These are phyloP conservation scores for Colletotrichum musae DNA, from an alignment of 2,329 filamentous ascomycete genomes.

Conservation along the genomic window DNA sequence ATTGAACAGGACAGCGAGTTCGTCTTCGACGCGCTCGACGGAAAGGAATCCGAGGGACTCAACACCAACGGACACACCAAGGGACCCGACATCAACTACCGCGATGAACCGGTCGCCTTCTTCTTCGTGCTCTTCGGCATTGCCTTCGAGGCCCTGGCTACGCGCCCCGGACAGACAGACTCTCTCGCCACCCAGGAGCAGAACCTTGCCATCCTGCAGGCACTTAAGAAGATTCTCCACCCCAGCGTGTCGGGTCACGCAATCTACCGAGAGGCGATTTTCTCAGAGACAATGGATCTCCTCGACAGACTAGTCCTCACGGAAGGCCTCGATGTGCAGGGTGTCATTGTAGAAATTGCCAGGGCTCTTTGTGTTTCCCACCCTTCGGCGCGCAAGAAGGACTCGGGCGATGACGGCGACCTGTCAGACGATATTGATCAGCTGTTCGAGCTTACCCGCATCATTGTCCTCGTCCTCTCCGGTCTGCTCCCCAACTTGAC, in stretches of 20 bases:
- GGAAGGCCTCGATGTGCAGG: slow-evolving; percentile 89
- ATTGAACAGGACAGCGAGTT: slow-evolving; percentile 99
- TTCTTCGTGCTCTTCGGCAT: slow-evolving; percentile 99
- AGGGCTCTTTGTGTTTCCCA: slow-evolving; percentile 91
- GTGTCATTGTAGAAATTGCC: slow-evolving; percentile 94
- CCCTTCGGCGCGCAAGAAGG: slow-evolving; percentile 83
- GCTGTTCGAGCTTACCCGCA: slow-evolving; percentile 94
- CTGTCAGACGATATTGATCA: slow-evolving; percentile 98
- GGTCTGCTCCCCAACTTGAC: slow-evolving; percentile 88
- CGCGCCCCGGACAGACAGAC: slow-evolving; percentile 77
- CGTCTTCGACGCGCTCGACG: slow-evolving; percentile 96
- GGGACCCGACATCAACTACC: slow-evolving; percentile 91
- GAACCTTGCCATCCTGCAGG: slow-evolving; percentile 88
- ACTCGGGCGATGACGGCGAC: slow-evolving; percentile 79
- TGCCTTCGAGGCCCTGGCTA: slow-evolving; percentile 94
- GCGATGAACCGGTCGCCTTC: slow-evolving; percentile 97
- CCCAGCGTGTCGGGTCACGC: slow-evolving; percentile 96
- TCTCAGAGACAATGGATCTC: slow-evolving; percentile 96
- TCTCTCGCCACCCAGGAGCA: slow-evolving; percentile 82
- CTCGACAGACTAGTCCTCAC: slow-evolving; percentile 93
- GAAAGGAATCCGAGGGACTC: slow-evolving; percentile 74
- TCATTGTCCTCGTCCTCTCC: slow-evolving; percentile 93
- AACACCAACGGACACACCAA: slow-evolving; percentile 68
- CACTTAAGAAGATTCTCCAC: slow-evolving; percentile 93
- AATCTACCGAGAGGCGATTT: slow-evolving; percentile 95